Evolutionary conservation across 208 protist species (phyloP).

Genomic region (Leishmania guyanensis): DNA sequence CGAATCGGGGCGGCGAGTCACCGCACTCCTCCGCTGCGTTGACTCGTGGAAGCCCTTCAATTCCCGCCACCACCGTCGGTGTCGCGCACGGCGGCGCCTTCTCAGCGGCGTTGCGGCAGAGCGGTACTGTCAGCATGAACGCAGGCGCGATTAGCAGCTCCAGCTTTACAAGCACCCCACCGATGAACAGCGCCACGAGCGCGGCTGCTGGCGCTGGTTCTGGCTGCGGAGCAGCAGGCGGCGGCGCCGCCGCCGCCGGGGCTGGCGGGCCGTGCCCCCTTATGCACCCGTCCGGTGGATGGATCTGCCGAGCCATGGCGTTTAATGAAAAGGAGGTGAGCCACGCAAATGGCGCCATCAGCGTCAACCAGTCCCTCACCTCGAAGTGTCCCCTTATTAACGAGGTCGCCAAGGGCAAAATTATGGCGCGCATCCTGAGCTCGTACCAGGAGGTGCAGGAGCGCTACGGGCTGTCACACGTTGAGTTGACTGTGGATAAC

Average conservation of each 20-base stretch:
- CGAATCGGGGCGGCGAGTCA: neutral
- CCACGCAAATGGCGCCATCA: constrained; percentile 79
- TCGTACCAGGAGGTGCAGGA: constrained; percentile 61
- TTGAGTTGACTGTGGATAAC: constrained; percentile 75
- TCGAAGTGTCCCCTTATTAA: constrained; percentile 68
- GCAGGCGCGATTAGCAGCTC: constrained; percentile 1
- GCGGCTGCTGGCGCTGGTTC: constrained; percentile 7
- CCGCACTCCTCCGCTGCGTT: neutral
- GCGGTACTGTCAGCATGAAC: neutral
- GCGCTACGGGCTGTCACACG: constrained; percentile 82
- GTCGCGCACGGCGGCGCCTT: neutral
- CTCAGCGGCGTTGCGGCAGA: neutral
- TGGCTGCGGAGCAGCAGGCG: neutral
- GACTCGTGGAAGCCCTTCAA: neutral
- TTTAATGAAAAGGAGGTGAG: constrained; percentile 68
- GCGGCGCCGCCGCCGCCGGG: constrained; percentile 1
- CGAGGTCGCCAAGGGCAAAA: constrained; percentile 72
- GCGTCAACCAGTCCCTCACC: constrained; percentile 73
- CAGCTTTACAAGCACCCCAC: neutral
- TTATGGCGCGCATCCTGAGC: constrained; percentile 56
- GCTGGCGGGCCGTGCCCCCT: constrained; percentile 1
- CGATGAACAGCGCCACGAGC: constrained; percentile 2
- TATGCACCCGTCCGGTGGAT: constrained; percentile 59
- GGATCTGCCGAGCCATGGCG: constrained; percentile 83
- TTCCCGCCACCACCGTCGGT: neutral